Conservation (phyloP, 805 yeast species). For the Suhomyces prunicola region DNA sequence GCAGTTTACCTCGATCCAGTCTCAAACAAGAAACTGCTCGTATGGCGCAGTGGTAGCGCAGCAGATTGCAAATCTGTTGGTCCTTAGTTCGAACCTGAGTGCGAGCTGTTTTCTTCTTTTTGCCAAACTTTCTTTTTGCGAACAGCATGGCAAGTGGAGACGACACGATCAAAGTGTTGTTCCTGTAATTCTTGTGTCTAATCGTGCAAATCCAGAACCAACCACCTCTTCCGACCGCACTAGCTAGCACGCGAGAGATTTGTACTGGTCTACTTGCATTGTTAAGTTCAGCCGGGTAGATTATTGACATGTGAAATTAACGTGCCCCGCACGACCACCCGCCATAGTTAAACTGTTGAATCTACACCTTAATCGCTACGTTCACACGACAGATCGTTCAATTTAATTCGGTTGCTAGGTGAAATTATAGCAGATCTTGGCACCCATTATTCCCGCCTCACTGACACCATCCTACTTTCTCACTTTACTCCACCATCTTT, state of each 20-base stretch:
- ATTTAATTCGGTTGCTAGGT: not conserved
- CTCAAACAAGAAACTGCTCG: conserved; percentile 38
- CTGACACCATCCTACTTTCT: not conserved
- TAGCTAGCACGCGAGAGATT: not conserved
- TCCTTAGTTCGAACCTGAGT: conserved; percentile 96
- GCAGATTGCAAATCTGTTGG: conserved; percentile 99
- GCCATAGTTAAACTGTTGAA: not conserved
- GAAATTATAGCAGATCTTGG: not conserved
- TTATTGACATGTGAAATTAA: not conserved
- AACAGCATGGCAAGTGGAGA: not conserved
- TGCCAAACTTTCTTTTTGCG: not conserved
- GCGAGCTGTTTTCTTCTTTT: conserved; percentile 53
- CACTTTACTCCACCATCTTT: not conserved
- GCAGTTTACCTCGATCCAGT: not conserved
- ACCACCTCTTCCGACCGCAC: not conserved
- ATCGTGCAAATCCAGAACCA: not conserved
- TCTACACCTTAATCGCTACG: not conserved
- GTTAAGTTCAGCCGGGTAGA: not conserved
- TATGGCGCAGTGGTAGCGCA: conserved; percentile 99
- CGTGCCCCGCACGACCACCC: not conserved
- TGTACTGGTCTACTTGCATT: not conserved
- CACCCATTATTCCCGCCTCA: not conserved
- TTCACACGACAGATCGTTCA: not conserved
- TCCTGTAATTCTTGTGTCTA: not conserved
- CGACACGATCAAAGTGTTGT: not conserved